Conservation (phyloP, 2,329 filamentous ascomycete species). For the Aspergillus nomiae region DNA sequence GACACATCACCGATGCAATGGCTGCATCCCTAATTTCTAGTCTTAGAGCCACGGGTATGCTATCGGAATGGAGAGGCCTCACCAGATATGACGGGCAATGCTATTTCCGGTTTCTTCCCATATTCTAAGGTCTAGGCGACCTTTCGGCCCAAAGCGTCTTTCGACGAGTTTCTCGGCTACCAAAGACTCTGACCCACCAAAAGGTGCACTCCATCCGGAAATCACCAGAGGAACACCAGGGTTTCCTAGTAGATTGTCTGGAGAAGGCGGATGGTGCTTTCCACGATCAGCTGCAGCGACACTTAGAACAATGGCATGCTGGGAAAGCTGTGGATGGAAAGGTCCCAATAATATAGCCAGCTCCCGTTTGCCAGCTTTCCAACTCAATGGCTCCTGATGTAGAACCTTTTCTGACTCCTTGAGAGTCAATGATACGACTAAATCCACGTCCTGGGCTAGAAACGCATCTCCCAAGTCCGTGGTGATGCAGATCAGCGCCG, state of each 20-base stretch:
- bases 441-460: constrained; percentile 47
- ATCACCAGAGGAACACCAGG: constrained; percentile 49
- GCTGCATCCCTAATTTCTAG: constrained; percentile 56
- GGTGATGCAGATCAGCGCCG: constrained; percentile 63
- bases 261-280: constrained; percentile 11
- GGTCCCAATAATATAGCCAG: constrained; percentile 34
- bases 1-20: constrained; percentile 57
- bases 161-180: constrained; percentile 57
- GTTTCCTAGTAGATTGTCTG: constrained; percentile 25
- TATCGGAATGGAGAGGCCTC: constrained; percentile 23
- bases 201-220: constrained; percentile 58
- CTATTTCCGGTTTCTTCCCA: constrained; percentile 73
- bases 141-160: constrained; percentile 52
- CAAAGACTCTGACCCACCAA: constrained; percentile 41
- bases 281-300: constrained; percentile 20
- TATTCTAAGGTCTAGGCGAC: constrained; percentile 49
- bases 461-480: constrained; percentile 70
- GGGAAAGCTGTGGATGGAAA: constrained; percentile 27
- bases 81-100: constrained; percentile 73
- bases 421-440: constrained; percentile 28
- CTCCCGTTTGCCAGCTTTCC: constrained; percentile 39
- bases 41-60: constrained; percentile 15
- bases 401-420: constrained; percentile 20
- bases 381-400: constrained; percentile 28
- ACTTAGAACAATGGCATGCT: constrained; percentile 30